Conservation (phyloP, 2,329 filamentous ascomycete genomes). For the Tolypocladium tundrense region DNA sequence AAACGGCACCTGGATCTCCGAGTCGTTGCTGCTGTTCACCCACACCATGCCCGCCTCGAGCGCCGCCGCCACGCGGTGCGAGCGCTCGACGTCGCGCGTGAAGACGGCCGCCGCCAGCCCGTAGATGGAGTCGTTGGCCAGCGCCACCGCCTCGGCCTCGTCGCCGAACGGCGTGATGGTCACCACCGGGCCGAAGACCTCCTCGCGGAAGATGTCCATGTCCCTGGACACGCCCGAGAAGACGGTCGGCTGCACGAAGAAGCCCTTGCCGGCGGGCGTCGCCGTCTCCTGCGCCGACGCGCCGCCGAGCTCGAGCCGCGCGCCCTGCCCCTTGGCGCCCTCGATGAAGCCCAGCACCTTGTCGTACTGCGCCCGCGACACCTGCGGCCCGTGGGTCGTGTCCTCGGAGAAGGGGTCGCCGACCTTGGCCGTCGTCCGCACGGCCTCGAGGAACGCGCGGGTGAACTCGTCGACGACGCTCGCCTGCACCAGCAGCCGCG, state of each 20-base stretch:
- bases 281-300: conserved; percentile 28
- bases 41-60: conserved; percentile 51
- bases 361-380: conserved; percentile 62
- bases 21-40: conserved; percentile 38
- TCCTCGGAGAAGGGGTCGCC: conserved; percentile 60
- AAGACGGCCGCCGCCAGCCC: conserved; percentile 54
- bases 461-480: conserved; percentile 53
- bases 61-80: conserved; percentile 38
- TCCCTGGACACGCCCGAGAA: conserved; percentile 29
- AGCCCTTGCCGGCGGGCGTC: conserved; percentile 26
- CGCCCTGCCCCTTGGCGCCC: conserved; percentile 59
- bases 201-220: conserved; percentile 35
- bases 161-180: conserved; percentile 30
- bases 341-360: conserved; percentile 61
- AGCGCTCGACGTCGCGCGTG: conserved; percentile 42
- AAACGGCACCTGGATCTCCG: conserved; percentile 32
- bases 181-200: conserved; percentile 35
- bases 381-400: conserved; percentile 67
- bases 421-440: conserved; percentile 50
- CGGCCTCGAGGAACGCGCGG: conserved; percentile 46
- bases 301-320: conserved; percentile 54
- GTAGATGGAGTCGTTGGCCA: conserved; percentile 45
- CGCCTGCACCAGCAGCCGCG: conserved; percentile 54
- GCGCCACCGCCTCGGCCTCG: conserved; percentile 28
- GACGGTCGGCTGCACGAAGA: conserved; percentile 35